A percentile compares a stretch with the other conserved stretches of the same genome.
Conservation (phyloP, 108 stramenopile species). For the Skeletonema costatum region DNA sequence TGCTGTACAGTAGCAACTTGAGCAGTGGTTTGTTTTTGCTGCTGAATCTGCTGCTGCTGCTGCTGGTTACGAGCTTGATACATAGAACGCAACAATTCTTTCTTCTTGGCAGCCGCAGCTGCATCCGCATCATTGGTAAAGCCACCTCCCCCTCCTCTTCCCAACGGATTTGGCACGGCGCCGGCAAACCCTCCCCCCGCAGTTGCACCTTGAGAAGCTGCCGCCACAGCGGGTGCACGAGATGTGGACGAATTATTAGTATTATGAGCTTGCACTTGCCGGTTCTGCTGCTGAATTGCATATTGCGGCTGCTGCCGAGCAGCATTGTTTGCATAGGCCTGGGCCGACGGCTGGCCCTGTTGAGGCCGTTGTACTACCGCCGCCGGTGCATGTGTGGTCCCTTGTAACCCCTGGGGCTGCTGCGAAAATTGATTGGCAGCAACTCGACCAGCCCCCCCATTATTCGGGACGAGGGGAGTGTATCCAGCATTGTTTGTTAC, state of each 20-base stretch:
- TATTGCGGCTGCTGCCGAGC: not conserved
- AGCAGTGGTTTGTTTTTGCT: not conserved
- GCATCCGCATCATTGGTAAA: not conserved
- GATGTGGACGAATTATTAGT: not conserved
- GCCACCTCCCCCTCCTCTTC: not conserved
- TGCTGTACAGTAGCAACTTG: not conserved
- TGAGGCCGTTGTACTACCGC: conserved; percentile 1
- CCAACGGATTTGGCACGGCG: not conserved
- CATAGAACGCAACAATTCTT: conserved; percentile 42
- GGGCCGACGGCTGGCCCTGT: not conserved
- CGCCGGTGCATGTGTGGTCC: not conserved
- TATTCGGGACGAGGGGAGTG: not conserved
- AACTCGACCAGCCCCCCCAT: not conserved
- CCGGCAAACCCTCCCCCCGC: not conserved
- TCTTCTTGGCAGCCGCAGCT: conserved; percentile 16
- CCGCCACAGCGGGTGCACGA: not conserved
- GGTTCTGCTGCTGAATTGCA: not conserved
- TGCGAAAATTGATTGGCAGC: not conserved
- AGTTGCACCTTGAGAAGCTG: not conserved
- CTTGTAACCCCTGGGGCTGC: not conserved
- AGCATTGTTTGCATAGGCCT: not conserved
- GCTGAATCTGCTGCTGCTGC: not conserved
- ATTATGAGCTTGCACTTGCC: not conserved
- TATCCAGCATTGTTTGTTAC: conserved; percentile 1
- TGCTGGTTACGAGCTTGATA: conserved; percentile 36